Base-by-base conservation (phyloP, 2,329 filamentous ascomycete species). In the Fusarium agapanthi region DNA sequence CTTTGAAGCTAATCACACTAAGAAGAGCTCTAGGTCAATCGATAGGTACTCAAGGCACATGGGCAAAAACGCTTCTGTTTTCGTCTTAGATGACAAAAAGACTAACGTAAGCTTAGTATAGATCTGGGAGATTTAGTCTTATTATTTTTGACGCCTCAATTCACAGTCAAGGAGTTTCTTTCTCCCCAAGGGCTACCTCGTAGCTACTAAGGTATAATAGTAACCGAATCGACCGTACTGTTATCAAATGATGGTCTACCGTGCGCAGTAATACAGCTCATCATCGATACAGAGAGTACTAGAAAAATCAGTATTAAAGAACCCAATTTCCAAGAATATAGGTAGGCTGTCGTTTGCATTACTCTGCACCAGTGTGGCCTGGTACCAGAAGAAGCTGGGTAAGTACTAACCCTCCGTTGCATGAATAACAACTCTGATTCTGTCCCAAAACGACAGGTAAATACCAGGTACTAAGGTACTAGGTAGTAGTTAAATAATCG, bases 1-100 rank as follows among this genome's bases (percentile, higher is more conserved):
- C 70, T 67, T 32, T 32, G 48, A 48, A 73, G 53, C 60, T 66
- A 35, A n/a, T 35, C 26, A 26, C 34, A 34, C 63, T 68, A 67
- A 56, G 20, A 35, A 41, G 47, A 59, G 64, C 59, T 72, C 28
- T 48, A 41, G 37, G 10, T 40, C 26, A 28, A 20, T 34, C 32
- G 15, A 34, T 32, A 32, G 30, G 30, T 28, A 47, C 10, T 47
- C n/a, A 28, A 57, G 18, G 30, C 13, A 48, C 28, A 12, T 8
- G 45, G 28, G 45, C 28, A n/a, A n/a, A 48, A 48, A 16, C 5
- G 15, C 45, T 48, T 48, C 7, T n/a, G 45, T 13, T 26, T 45
- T 22, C 22, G 40, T 51, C 48, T 26, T 15, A 35, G 4, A 15
- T 20, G 48, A 51, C 16, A 51, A 51, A 35, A 51, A 35, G 6